Base-by-base conservation (phyloP, 225 moss, liverwort and hornwort species). In the Ulota crispa region DNA sequence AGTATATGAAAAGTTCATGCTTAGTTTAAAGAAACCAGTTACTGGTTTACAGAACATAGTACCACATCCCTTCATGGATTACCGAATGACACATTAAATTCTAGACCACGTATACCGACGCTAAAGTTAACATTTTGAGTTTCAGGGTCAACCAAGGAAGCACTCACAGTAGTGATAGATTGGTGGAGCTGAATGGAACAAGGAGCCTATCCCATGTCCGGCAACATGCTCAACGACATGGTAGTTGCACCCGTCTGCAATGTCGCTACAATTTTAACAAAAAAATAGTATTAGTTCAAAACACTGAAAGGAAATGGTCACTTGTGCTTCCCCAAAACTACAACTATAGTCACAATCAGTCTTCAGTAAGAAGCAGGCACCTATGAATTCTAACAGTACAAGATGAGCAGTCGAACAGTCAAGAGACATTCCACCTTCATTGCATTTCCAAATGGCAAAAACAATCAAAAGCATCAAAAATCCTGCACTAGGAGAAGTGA, bases 161-260 rank as follows among this genome's bases (percentile, higher is more conserved):
- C 32, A 86, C 97, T 88, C 82, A 95, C 98, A 90, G 53, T 84
- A 73, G 70, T 99, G 93, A 41, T 90, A 79, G 7, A 99, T 87
- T 39, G 86, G 81, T 23, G 98, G 98, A 77, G 87, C 94, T 53
- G 95, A 99, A 87, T 93, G 93, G 59, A 95, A 94, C 41, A 89
- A 83, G 43, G 92, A 86, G 70, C 98, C 98, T 26, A 99, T 84
- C 21, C 98, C 98, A 75, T 95, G 95, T 31, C 98, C 98, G 28
- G 87, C 84, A 82, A 94, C 89, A 82, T 98, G 95, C 83, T 91
- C 94, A 75, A 99, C 92, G 32, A 94, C 94, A 57, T 93, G 95
- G 82, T 99, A 99, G 50, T 90, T 86, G 78, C 92, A 91, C 73
- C 94, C 94, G 83, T 99, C 94, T 76, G 98, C 98, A 68, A 94